Evolutionary conservation across 2,329 filamentous ascomycete species (phyloP).

Genomic region (Talaromyces sp.): DNA sequence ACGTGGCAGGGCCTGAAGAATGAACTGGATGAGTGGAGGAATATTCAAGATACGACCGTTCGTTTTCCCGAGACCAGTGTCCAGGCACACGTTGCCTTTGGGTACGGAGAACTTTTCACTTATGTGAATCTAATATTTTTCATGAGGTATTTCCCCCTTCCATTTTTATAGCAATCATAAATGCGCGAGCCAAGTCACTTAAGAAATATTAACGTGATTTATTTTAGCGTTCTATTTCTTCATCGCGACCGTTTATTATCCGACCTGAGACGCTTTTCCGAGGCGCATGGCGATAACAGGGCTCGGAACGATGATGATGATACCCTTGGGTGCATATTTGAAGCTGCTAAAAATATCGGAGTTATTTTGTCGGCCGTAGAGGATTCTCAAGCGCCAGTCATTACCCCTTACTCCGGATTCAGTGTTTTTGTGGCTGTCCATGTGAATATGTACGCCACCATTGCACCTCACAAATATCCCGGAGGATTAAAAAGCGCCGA

Average conservation of each 20-base stretch:
- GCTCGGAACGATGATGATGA: conserved; percentile 1
- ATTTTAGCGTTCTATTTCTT: conserved; percentile 27
- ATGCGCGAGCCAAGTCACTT: neutral
- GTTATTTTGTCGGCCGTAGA: conserved; percentile 26
- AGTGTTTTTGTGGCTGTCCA: conserved; percentile 34
- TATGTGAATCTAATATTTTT: conserved; percentile 35
- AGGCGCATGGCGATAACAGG: conserved; percentile 13
- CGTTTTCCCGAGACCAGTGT: conserved; percentile 28
- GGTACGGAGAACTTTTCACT: conserved; percentile 32
- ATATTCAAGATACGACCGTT: conserved; percentile 28
- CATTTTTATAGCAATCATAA: neutral
- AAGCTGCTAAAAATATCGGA: conserved; percentile 28
- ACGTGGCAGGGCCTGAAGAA: conserved; percentile 26
- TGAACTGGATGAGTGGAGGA: conserved; percentile 32
- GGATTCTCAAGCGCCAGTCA: conserved; percentile 25
- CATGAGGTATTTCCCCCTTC: conserved; percentile 24
- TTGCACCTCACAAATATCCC: conserved; percentile 27
- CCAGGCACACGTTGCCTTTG: conserved; percentile 30
- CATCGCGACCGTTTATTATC: conserved; percentile 30
- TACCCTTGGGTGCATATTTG: conserved; percentile 27
- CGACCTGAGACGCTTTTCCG: conserved; percentile 22
- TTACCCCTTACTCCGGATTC: conserved; percentile 33
- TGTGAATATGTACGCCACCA: conserved; percentile 35
- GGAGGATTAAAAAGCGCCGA: conserved; percentile 27
- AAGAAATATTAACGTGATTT: neutral